Evolutionary conservation across 2,329 filamentous ascomycete genomes (phyloP), one percentile per base, ranked within the genome.

Genomic region (Aspergillus brasiliensis): DNA sequence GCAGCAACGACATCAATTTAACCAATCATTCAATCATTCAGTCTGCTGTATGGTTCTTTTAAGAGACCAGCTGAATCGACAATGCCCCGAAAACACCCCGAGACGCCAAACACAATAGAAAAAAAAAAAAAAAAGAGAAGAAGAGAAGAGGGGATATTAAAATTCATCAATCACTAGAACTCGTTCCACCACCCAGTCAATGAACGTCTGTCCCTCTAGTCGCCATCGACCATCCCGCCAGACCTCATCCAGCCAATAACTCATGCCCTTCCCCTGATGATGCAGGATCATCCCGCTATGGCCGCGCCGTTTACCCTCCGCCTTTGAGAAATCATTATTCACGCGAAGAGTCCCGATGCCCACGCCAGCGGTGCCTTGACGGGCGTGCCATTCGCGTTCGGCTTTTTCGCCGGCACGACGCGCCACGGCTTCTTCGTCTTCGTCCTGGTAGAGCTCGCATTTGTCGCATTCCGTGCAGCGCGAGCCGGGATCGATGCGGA

Each of bases 391-490:
- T 69, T 85, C 84, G 47, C 81, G 81, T 78, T 93, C 90, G 1
- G 90, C 91, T 67, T 88, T 85, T 67, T 87, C 85, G 46, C 88
- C 88, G 0, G 91, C 91, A 60, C 85, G 83, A 51, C 83, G 83
- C 34, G 92, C 82, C 19, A 91, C 86, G 34, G 81, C 79, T 61
- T 92, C 86, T 72, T 93, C 91, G 57, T 88, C 84, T 77, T 93
- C 90, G 78, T 88, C 90, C 46, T 80, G 75, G 67, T 86, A 86
- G 10, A 94, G 82, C 71, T 92, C 92, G 76, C 91, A 94, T 69
- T 86, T 87, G 44, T 88, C 88, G 77, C 95, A 98, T 74, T 96
- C 87, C 1, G 75, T 82, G 74, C 95, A 99, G 13, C 83, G 81
- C 13, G 85, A 84, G 51, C 93, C 92, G 0, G 90, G 91, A 62